A percentile compares a stretch with the other conserved stretches of the same genome.
Conservation (phyloP, 2,329 filamentous ascomycete species). For the Graphilbum sp. region DNA sequence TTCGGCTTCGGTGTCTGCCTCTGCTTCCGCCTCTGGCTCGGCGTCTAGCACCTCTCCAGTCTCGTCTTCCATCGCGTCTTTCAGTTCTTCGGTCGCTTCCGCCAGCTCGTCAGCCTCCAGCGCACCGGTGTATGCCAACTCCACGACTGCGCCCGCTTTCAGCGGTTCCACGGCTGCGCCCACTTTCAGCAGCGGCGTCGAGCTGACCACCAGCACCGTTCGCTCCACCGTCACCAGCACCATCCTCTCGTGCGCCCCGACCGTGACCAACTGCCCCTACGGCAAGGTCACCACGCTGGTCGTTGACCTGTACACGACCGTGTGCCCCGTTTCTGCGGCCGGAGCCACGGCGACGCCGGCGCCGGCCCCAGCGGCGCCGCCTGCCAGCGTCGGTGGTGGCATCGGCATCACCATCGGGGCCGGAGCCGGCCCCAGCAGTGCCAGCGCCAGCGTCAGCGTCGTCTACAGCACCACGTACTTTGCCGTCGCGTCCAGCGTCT, state of each 20-base stretch:
- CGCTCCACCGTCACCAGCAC: constrained; percentile 20
- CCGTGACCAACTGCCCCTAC: constrained; percentile 11
- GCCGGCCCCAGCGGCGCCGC: too few species aligned
- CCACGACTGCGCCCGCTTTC: background rate
- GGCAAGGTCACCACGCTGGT: constrained; percentile 8
- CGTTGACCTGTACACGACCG: constrained; percentile 10
- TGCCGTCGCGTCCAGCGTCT: constrained; percentile 11
- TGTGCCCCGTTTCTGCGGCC: constrained; percentile 7
- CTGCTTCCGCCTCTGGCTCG: constrained; percentile 7
- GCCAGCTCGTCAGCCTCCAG: too few species aligned
- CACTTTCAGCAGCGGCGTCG: background rate
- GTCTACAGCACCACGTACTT: constrained; percentile 26
- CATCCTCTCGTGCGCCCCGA: constrained; percentile 9
- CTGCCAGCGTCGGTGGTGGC: too few species aligned
- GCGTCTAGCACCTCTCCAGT: background rate
- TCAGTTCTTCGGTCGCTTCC: too few species aligned
- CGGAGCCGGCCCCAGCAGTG: constrained; percentile 6
- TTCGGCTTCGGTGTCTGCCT: background rate
- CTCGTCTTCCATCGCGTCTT: background rate
- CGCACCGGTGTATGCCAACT: background rate
- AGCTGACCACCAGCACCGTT: constrained; percentile 19
- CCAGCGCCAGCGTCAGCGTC: constrained; percentile 15
- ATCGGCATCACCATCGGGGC: too few species aligned
- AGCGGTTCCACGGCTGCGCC: background rate
- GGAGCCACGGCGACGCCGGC: constrained; percentile 6